These are phyloP conservation scores for Cylindrotheca fusiformis DNA, from an alignment of 108 stramenopile species.

Conservation along the genomic window DNA sequence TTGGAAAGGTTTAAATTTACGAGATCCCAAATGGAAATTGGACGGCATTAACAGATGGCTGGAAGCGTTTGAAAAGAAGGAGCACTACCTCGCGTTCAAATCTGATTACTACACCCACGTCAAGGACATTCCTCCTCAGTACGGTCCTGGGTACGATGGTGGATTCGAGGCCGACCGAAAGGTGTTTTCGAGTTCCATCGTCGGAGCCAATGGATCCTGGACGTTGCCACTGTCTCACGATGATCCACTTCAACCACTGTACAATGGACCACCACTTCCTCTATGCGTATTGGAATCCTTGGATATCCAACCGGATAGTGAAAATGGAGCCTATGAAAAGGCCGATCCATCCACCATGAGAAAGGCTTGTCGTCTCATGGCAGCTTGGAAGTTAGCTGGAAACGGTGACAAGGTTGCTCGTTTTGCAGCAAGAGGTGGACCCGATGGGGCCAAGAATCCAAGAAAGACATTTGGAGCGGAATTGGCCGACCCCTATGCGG, in stretches of 20 bases:
- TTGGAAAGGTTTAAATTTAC: constrained; percentile 88
- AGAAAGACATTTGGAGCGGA: constrained; percentile 79
- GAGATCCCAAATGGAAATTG: constrained; percentile 55
- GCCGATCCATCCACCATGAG: constrained; percentile 49
- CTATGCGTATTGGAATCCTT: constrained; percentile 61
- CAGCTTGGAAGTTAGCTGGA: constrained; percentile 77
- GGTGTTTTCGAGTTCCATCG: constrained; percentile 44
- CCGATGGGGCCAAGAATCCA: constrained; percentile 66
- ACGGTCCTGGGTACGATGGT: constrained; percentile 65
- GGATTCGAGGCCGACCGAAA: constrained; percentile 64
- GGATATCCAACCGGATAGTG: constrained; percentile 44
- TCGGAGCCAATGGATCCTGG: constrained; percentile 51
- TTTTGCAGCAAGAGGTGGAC: constrained; percentile 80
- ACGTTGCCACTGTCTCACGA: constrained; percentile 65
- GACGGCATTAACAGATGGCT: constrained; percentile 78
- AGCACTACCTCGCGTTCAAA: constrained; percentile 85
- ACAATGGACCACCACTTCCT: constrained; percentile 73
- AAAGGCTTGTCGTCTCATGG: constrained; percentile 68
- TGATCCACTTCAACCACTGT: constrained; percentile 76
- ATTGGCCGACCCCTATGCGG: constrained; percentile 82
- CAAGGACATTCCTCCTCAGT: constrained; percentile 63
- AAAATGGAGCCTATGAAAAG: constrained; percentile 60
- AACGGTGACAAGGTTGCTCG: constrained; percentile 40
- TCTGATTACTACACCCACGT: constrained; percentile 65
- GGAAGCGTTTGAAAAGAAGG: constrained; percentile 89